phyloP scores from a whole-genome alignment of 2,329 filamentous ascomycete species.

The Xylogone sp. region DNA sequence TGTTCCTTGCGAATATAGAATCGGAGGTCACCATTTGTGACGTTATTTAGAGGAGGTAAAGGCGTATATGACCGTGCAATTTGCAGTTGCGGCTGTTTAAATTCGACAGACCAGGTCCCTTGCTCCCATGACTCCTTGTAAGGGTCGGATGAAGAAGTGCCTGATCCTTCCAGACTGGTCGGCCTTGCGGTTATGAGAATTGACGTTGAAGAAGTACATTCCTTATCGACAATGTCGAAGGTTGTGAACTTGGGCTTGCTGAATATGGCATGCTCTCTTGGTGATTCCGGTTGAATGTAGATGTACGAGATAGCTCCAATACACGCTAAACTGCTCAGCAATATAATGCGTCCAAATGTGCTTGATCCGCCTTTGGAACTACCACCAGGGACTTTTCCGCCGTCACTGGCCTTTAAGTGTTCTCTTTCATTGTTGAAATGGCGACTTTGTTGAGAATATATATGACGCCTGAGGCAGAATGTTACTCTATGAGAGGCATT shows the following conservation, averaged over 20 bases:
- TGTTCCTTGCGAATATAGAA: slow-evolving; percentile 77
- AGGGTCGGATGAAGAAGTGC: slow-evolving; percentile 17
- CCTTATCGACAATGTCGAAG: slow-evolving; percentile 60
- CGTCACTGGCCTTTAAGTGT: too few species aligned
- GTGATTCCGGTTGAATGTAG: background rate
- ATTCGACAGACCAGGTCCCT: slow-evolving; percentile 82
- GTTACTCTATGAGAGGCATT: too few species aligned
- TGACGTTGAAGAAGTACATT: slow-evolving; percentile 61
- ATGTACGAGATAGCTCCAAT: too few species aligned
- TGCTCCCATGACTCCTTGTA: slow-evolving; percentile 50
- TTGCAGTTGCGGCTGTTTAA: slow-evolving; percentile 92
- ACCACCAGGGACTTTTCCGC: too few species aligned
- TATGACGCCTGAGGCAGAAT: too few species aligned
- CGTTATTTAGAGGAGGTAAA: slow-evolving; percentile 51
- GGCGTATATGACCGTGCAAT: slow-evolving; percentile 92
- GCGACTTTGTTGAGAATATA: too few species aligned
- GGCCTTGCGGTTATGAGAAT: slow-evolving; percentile 65
- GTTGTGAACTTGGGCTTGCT: slow-evolving; percentile 60
- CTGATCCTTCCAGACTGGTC: slow-evolving; percentile 19
- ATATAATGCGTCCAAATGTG: too few species aligned
- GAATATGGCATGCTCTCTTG: slow-evolving; percentile 31
- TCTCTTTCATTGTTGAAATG: too few species aligned
- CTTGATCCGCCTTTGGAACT: too few species aligned
- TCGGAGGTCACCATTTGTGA: slow-evolving; percentile 45
- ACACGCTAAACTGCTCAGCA: too few species aligned